Percentiles rank a stretch among this genome's conserved stretches.
phyloP scores from a whole-genome alignment of 2,329 filamentous ascomycete genomes.

The Exophiala dermatitidis region DNA sequence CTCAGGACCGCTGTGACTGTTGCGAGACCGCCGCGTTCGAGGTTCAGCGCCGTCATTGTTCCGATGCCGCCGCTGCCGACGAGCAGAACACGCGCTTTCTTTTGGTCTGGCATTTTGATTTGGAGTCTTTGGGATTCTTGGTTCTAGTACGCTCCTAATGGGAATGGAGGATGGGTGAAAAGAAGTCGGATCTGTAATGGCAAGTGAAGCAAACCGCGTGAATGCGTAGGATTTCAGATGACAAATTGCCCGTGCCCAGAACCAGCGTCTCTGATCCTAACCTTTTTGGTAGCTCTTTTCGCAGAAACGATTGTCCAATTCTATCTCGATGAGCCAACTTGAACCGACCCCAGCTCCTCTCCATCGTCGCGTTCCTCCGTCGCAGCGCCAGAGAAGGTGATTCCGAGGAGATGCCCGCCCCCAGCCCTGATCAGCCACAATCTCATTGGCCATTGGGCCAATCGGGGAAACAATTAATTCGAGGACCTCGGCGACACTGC shows the following conservation, averaged over 20 bases:
- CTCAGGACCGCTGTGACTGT: slow-evolving; percentile 50
- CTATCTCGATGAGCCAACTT: too few species aligned
- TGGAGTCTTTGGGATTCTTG: not conserved
- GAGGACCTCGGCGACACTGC: too few species aligned
- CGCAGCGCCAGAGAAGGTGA: not conserved
- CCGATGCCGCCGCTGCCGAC: slow-evolving; percentile 54
- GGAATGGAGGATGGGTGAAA: too few species aligned
- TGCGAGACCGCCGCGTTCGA: slow-evolving; percentile 47
- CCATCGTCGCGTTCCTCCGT: not conserved
- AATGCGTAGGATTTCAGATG: too few species aligned
- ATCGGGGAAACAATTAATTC: too few species aligned
- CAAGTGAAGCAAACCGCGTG: too few species aligned
- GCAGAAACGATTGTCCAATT: too few species aligned
- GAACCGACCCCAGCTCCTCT: not conserved
- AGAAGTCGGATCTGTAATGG: too few species aligned
- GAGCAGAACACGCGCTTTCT: slow-evolving; percentile 42
- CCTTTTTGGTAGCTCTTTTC: too few species aligned
- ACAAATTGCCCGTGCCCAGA: too few species aligned
- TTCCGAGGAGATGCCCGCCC: not conserved
- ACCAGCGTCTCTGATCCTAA: too few species aligned
- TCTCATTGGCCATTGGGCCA: too few species aligned
- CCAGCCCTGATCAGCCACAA: not conserved
- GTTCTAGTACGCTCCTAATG: not conserved
- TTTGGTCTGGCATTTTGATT: slow-evolving; percentile 24
- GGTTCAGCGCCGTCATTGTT: slow-evolving; percentile 50